These are phyloP conservation scores for Wakefieldia striispora DNA, from an alignment of 768 basidiomycete genomes.

Conservation along the genomic window DNA sequence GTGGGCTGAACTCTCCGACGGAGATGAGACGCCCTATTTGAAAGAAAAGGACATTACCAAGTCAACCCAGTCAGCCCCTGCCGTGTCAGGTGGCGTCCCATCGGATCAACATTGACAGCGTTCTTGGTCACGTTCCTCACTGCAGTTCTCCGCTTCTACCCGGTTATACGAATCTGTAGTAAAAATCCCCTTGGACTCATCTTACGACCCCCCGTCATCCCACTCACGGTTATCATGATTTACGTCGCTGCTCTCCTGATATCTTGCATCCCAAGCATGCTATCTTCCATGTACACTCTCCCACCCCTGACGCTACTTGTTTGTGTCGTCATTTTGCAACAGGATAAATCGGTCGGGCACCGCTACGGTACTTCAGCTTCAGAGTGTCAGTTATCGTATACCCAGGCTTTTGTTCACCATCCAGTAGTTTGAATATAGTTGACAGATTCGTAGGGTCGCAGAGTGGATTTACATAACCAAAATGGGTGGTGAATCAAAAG, in stretches of 20 bases:
- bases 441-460: background rate
- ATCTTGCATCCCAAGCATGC: slow-evolving; percentile 21
- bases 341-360: slow-evolving; percentile 8
- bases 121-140: background rate
- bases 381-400: slow-evolving; percentile 15
- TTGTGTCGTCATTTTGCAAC: slow-evolving; percentile 9
- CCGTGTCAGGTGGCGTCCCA: background rate
- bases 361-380: slow-evolving; percentile 3
- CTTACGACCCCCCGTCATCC: background rate
- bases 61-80: slow-evolving; percentile 8
- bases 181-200: slow-evolving; percentile 7
- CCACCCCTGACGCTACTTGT: background rate
- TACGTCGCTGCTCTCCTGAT: slow-evolving; percentile 28
- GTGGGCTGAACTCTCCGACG: slow-evolving; percentile 79
- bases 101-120: slow-evolving; percentile 10
- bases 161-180: slow-evolving; percentile 1
- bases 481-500: background rate
- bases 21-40: slow-evolving; percentile 45
- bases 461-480: background rate
- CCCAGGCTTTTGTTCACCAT: slow-evolving; percentile 8
- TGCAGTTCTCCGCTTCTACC: background rate
- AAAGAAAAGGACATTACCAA: slow-evolving; percentile 27
- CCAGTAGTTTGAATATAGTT: slow-evolving; percentile 4
- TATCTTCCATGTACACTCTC: slow-evolving; percentile 9
- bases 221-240: slow-evolving; percentile 23